These are phyloP conservation scores for Eucalyptus coolabah DNA, from an alignment of 345 rosid species.

Conservation along the genomic window DNA sequence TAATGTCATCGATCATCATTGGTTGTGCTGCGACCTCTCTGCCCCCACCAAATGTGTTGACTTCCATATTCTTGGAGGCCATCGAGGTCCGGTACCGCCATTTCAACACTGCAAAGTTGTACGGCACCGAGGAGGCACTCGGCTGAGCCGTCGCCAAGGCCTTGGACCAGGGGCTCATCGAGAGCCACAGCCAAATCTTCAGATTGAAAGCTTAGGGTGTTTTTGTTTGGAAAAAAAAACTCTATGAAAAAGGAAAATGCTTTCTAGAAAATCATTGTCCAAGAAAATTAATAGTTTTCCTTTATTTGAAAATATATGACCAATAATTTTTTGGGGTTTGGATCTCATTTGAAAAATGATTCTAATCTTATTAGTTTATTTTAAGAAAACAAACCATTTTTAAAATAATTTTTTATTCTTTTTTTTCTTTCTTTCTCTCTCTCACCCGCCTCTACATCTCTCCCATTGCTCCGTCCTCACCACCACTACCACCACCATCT, in stretches of 20 bases:
- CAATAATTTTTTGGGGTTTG: too few species aligned
- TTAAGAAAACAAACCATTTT: too few species aligned
- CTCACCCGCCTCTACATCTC: too few species aligned
- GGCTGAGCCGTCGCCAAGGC: slow-evolving; percentile 50
- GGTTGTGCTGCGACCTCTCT: neutral
- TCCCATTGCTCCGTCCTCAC: neutral
- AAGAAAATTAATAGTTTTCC: too few species aligned
- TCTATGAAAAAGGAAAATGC: too few species aligned
- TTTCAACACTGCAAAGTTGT: slow-evolving; percentile 44
- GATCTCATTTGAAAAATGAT: neutral
- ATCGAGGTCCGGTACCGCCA: slow-evolving; percentile 46
- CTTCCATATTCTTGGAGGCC: slow-evolving; percentile 12
- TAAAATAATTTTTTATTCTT: too few species aligned
- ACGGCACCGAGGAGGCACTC: slow-evolving; percentile 31
- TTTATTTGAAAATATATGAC: too few species aligned
- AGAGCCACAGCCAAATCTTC: slow-evolving; percentile 31
- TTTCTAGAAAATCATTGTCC: neutral
- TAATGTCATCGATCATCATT: slow-evolving; percentile 2
- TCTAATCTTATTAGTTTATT: too few species aligned
- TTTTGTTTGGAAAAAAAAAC: too few species aligned
- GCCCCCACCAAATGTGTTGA: neutral
- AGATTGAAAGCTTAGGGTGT: neutral
- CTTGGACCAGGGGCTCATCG: slow-evolving; percentile 14
- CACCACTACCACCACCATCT: too few species aligned
- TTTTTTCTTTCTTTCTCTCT: too few species aligned